Conservation (phyloP, 352 stramenopile genomes). For the Phytophthora pisi region DNA sequence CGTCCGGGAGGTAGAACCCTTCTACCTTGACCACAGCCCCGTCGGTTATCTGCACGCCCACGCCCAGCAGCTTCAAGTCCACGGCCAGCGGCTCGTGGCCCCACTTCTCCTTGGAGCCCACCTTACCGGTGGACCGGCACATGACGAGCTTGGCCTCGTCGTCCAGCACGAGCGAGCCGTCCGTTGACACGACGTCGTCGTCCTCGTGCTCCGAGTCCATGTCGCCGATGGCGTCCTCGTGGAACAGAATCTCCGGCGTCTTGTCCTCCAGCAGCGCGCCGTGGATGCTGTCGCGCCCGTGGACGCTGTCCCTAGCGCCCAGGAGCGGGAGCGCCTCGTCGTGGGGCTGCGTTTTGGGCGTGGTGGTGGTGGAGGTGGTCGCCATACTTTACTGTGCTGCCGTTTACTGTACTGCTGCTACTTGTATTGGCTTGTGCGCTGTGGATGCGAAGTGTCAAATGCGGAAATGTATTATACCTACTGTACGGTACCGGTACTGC, state of each 20-base stretch:
- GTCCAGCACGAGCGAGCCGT: slow-evolving; percentile 27
- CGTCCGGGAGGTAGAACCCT: slow-evolving; percentile 12
- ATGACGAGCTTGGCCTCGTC: slow-evolving; percentile 25
- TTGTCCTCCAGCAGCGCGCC: slow-evolving; percentile 35
- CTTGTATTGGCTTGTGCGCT: neutral
- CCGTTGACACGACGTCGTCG: slow-evolving; percentile 25
- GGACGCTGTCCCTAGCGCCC: neutral
- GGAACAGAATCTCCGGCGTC: slow-evolving; percentile 40
- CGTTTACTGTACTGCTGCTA: no score
- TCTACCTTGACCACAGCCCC: slow-evolving; percentile 28
- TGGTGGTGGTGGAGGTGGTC: neutral
- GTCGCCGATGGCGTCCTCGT: slow-evolving; percentile 38
- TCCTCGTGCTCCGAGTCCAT: slow-evolving; percentile 36
- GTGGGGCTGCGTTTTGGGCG: neutral
- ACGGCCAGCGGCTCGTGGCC: slow-evolving; percentile 18
- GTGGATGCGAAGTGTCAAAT: slow-evolving; percentile 13
- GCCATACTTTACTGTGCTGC: neutral
- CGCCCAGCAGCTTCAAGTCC: slow-evolving; percentile 21
- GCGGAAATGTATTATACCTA: slow-evolving; percentile 15
- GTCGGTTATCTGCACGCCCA: slow-evolving; percentile 22
- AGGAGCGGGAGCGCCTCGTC: slow-evolving; percentile 28
- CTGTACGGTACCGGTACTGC: no score
- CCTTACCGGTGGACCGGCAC: slow-evolving; percentile 27
- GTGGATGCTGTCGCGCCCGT: slow-evolving; percentile 17
- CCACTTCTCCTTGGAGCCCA: slow-evolving; percentile 31